Evolutionary conservation across 495 filamentous ascomycete genomes (phyloP).

Genomic region (Alectoria sarmentosa): DNA sequence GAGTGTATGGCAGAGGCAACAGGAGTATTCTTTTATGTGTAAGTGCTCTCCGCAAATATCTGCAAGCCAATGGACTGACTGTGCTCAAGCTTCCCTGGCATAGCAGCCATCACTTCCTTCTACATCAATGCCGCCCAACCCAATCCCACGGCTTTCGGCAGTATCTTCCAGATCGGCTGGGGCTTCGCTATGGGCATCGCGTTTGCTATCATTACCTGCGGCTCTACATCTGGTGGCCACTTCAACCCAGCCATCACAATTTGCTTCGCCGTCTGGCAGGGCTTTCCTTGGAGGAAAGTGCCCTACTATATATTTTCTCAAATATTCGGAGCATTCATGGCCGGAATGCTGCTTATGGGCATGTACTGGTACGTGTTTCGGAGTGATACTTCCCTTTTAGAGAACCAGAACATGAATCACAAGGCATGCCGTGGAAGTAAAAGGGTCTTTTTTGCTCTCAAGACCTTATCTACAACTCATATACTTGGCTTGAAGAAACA

Average conservation of each 20-base stretch:
- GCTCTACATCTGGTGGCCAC: conserved; percentile 45
- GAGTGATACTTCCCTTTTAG: not conserved
- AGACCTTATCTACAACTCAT: not conserved
- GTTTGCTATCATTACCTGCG: conserved; percentile 48
- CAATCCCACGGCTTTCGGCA: conserved; percentile 34
- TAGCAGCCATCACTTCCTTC: conserved; percentile 41
- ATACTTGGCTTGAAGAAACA: not conserved
- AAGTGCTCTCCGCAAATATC: conserved; percentile 8
- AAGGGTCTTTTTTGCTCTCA: not conserved
- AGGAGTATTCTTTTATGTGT: conserved; percentile 48
- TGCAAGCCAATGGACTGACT: conserved; percentile 6
- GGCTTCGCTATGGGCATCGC: conserved; percentile 47
- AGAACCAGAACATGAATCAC: not conserved
- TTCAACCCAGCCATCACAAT: conserved; percentile 48
- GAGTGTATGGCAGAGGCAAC: conserved; percentile 45
- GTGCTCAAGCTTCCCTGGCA: conserved; percentile 36
- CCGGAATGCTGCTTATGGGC: conserved; percentile 42
- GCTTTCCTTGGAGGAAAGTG: conserved; percentile 46
- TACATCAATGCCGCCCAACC: conserved; percentile 34
- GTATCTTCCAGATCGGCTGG: conserved; percentile 43
- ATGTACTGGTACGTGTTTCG: conserved; percentile 33
- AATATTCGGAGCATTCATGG: conserved; percentile 46
- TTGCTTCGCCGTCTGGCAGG: conserved; percentile 44
- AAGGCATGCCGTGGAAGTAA: not conserved
- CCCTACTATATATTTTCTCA: conserved; percentile 47